These are phyloP conservation scores for Neltuma alba DNA, from an alignment of 306 rosid genomes.

Conservation along the genomic window DNA sequence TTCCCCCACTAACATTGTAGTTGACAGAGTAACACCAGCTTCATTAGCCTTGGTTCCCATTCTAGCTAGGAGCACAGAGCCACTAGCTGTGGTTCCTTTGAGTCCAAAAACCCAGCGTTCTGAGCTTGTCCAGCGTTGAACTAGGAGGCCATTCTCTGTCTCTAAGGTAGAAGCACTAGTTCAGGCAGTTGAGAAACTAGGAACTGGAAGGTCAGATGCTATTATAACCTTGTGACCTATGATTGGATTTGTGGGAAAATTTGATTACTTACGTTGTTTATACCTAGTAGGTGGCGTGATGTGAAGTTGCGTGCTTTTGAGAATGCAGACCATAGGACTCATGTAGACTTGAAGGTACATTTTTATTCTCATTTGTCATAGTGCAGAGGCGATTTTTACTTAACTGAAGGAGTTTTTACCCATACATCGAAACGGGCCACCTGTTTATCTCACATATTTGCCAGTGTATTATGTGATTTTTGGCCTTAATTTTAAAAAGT, in stretches of 20 bases:
- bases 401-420: constrained; percentile 34
- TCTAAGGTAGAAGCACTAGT: constrained; percentile 92
- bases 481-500: no score
- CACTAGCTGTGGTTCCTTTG: constrained; percentile 70
- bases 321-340: constrained; percentile 90
- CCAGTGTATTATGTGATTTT: no score
- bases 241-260: neutral
- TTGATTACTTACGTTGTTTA: constrained; percentile 33
- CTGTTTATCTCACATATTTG: no score
- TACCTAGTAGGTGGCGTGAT: constrained; percentile 84
- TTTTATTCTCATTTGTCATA: neutral
- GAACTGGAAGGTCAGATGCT: constrained; percentile 87
- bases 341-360: constrained; percentile 87
- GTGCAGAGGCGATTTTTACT: no score
- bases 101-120: constrained; percentile 60
- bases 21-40: constrained; percentile 53
- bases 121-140: constrained; percentile 85
- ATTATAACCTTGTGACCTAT: neutral
- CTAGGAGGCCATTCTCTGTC: constrained; percentile 91
- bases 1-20: constrained; percentile 47
- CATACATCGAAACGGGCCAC: no score
- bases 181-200: constrained; percentile 86
- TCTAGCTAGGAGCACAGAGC: constrained; percentile 55
- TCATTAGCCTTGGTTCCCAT: constrained; percentile 60
- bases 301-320: constrained; percentile 84